Evolutionary conservation across 768 basidiomycete genomes (phyloP).

Genomic region (Dendrothele bispora): DNA sequence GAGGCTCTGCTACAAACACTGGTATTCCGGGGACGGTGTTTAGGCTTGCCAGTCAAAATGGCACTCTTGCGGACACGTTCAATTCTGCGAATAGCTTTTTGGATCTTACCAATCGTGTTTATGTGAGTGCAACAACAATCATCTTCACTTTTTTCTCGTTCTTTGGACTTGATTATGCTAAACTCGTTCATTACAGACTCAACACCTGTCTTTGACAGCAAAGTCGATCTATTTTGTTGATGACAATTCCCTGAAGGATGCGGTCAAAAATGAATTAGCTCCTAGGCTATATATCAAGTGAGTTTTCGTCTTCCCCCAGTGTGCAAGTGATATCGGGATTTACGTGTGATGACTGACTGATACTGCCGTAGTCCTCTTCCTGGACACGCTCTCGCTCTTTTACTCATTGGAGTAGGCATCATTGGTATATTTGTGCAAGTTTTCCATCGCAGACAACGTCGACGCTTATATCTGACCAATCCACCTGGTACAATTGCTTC

Average conservation of each 20-base stretch:
- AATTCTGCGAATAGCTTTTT: slow-evolving; percentile 50
- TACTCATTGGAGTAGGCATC: slow-evolving; percentile 49
- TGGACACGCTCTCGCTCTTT: slow-evolving; percentile 45
- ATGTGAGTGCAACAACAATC: too few species aligned
- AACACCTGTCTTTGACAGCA: slow-evolving; percentile 57
- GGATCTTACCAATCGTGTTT: slow-evolving; percentile 47
- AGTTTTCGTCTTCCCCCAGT: slow-evolving; percentile 19
- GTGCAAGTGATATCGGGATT: too few species aligned
- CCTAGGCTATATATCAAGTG: slow-evolving; percentile 63
- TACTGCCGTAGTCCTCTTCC: slow-evolving; percentile 45
- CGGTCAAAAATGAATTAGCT: slow-evolving; percentile 37
- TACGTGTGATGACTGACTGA: background rate
- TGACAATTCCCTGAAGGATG: slow-evolving; percentile 35
- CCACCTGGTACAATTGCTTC: slow-evolving; percentile 63
- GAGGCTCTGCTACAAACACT: slow-evolving; percentile 47
- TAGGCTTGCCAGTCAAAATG: slow-evolving; percentile 42
- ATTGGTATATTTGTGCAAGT: slow-evolving; percentile 49
- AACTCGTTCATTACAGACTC: slow-evolving; percentile 38
- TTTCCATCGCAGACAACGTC: slow-evolving; percentile 45
- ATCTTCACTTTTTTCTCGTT: background rate
- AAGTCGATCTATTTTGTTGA: slow-evolving; percentile 59
- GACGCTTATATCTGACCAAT: slow-evolving; percentile 48
- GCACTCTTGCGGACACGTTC: slow-evolving; percentile 47
- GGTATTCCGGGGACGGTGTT: slow-evolving; percentile 64
- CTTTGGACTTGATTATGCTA: background rate